Conservation (phyloP, 1,139 yeast species). For the Barnettozyma hawaiiensis region DNA sequence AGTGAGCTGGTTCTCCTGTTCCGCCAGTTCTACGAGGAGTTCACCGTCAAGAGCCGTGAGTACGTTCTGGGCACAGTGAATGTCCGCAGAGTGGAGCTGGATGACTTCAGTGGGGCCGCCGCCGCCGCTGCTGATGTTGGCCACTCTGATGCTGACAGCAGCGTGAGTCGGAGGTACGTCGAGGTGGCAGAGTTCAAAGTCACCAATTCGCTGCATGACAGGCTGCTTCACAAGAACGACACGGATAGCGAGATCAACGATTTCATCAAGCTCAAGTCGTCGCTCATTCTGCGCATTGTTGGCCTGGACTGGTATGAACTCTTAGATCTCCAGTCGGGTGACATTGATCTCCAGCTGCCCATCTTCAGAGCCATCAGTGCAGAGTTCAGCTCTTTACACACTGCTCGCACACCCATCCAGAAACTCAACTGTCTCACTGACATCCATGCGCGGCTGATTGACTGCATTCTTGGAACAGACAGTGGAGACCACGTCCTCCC, state of each 20-base stretch:
- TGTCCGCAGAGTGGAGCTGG: constrained; percentile 8
- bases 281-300: constrained; percentile 12
- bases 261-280: constrained; percentile 14
- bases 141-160: too few species aligned
- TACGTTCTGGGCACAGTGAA: constrained; percentile 16
- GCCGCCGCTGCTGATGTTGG: too few species aligned
- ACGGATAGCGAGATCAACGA: constrained; percentile 14
- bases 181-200: constrained; percentile 19
- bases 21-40: constrained; percentile 42
- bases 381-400: constrained; percentile 8
- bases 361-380: constrained; percentile 10
- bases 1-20: constrained; percentile 47
- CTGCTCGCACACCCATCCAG: constrained; percentile 14
- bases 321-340: constrained; percentile 15
- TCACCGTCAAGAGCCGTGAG: constrained; percentile 10
- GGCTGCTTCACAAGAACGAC: constrained; percentile 15
- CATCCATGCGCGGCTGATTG: constrained; percentile 18
- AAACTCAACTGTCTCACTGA: constrained; percentile 14
- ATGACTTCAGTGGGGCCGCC: constrained; percentile 6
- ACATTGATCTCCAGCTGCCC: constrained; percentile 13
- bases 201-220: constrained; percentile 12
- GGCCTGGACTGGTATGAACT: constrained; percentile 16
- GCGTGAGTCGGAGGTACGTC: constrained; percentile 9
- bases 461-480: constrained; percentile 8
- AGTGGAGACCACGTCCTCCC: constrained; percentile 52